Conservation (phyloP, 305 asterid species). For the Plantago lanceolata region DNA sequence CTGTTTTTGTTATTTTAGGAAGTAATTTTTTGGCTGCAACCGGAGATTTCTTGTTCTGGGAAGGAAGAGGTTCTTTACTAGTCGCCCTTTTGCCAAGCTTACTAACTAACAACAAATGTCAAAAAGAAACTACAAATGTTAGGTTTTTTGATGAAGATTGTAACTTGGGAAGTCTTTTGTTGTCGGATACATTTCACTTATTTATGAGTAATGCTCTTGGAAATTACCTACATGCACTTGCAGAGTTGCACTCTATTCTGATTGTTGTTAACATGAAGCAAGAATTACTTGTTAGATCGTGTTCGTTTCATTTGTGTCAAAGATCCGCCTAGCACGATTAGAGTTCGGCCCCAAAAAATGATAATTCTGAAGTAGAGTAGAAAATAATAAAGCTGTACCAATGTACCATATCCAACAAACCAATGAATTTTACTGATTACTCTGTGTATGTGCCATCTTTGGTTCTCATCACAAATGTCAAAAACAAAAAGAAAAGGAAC, state of each 20-base stretch:
- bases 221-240: background rate
- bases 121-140: background rate
- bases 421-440: background rate
- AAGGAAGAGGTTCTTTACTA: slow-evolving; percentile 9
- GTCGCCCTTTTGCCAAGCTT: slow-evolving; percentile 12
- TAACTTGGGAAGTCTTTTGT: background rate
- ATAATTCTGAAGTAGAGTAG: background rate
- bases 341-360: background rate
- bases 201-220: background rate
- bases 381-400: background rate
- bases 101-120: slow-evolving; percentile 13
- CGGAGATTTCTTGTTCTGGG: slow-evolving; percentile 19
- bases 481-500: background rate
- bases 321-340: background rate
- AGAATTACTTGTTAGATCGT: background rate
- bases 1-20: slow-evolving; percentile 15
- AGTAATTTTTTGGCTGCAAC: slow-evolving; percentile 16
- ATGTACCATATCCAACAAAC: background rate
- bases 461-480: background rate
- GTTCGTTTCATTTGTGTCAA: background rate
- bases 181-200: background rate
- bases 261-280: background rate
- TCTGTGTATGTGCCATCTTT: background rate
- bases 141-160: background rate
- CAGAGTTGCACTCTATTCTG: background rate